phyloP scores from a whole-genome alignment of 352 stramenopile species.

The Pythium aristosporum region DNA sequence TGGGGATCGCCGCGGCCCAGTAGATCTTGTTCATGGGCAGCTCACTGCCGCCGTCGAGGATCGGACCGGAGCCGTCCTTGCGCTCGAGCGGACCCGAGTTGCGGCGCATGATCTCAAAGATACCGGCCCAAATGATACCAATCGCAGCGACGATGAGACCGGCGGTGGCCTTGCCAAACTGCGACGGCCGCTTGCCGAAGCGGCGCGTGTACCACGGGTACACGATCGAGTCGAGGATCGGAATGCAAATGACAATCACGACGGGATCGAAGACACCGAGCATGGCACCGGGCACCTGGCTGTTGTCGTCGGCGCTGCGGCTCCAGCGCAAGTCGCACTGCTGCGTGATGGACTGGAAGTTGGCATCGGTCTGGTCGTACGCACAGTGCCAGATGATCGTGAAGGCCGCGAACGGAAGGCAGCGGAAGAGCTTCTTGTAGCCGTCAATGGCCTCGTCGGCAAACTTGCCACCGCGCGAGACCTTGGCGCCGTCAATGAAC shows the following conservation, averaged over 20 bases:
- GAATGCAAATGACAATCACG: slow-evolving; percentile 80
- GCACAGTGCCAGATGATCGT: slow-evolving; percentile 89
- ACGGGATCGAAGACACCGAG: slow-evolving; percentile 86
- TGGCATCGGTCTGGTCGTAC: slow-evolving; percentile 85
- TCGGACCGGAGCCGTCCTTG: slow-evolving; percentile 28
- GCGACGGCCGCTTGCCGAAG: slow-evolving; percentile 50
- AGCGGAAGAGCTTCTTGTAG: slow-evolving; percentile 83
- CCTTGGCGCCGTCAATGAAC: slow-evolving; percentile 85
- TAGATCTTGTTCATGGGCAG: slow-evolving; percentile 83
- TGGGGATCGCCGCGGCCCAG: slow-evolving; percentile 77
- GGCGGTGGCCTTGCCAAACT: slow-evolving; percentile 76
- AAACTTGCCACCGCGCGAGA: slow-evolving; percentile 70
- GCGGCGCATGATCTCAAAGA: slow-evolving; percentile 75
- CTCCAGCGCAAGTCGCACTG: slow-evolving; percentile 74
- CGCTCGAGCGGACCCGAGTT: slow-evolving; percentile 38
- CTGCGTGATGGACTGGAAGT: slow-evolving; percentile 87
- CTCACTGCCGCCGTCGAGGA: slow-evolving; percentile 52
- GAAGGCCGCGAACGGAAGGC: slow-evolving; percentile 83
- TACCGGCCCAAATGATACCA: slow-evolving; percentile 81
- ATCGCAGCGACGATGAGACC: slow-evolving; percentile 72
- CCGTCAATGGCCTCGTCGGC: slow-evolving; percentile 83
- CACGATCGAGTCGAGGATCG: slow-evolving; percentile 65
- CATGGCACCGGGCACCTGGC: slow-evolving; percentile 71
- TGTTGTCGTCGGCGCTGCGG: slow-evolving; percentile 31
- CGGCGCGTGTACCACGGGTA: slow-evolving; percentile 65